Conservation (phyloP, 2,329 filamentous ascomycete species). For the Calonectria hongkongensis region DNA sequence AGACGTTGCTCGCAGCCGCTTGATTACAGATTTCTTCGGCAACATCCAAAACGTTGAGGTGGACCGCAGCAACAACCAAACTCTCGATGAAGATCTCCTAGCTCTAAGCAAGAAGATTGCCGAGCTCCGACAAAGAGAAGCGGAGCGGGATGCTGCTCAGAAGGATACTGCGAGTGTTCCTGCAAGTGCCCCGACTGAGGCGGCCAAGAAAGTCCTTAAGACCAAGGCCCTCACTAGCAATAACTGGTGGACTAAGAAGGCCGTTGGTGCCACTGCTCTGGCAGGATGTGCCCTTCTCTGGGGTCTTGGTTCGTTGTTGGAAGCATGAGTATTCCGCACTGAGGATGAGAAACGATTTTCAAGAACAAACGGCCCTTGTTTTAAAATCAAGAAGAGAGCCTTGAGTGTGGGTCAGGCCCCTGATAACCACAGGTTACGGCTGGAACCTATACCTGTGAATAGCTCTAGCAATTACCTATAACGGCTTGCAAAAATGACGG, state of each 20-base stretch:
- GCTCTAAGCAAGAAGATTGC: conserved; percentile 83
- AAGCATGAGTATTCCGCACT: conserved; percentile 46
- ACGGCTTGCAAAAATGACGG: not conserved
- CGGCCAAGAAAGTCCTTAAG: conserved; percentile 57
- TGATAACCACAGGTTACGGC: not conserved
- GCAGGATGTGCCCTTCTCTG: conserved; percentile 77
- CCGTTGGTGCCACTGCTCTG: conserved; percentile 76
- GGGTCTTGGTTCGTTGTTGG: conserved; percentile 74
- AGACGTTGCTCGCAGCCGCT: conserved; percentile 82
- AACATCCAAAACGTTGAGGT: conserved; percentile 98
- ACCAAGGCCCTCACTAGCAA: conserved; percentile 79
- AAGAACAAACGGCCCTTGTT: not conserved
- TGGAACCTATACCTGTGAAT: not conserved
- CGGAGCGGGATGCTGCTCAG: conserved; percentile 59
- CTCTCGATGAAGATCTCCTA: conserved; percentile 83
- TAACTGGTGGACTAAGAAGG: conserved; percentile 80
- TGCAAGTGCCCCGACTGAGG: conserved; percentile 54
- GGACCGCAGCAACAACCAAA: conserved; percentile 76
- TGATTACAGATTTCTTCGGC: conserved; percentile 97
- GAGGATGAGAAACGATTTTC: not conserved
- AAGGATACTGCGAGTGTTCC: conserved; percentile 54
- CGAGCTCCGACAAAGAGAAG: conserved; percentile 69
- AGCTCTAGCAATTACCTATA: not conserved
- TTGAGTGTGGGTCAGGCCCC: too few species aligned
- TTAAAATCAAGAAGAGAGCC: not conserved